Evolutionary conservation across 2,329 filamentous ascomycete species (phyloP), one percentile per base, ranked within the genome.

Genomic region (Aspergillus sp.): DNA sequence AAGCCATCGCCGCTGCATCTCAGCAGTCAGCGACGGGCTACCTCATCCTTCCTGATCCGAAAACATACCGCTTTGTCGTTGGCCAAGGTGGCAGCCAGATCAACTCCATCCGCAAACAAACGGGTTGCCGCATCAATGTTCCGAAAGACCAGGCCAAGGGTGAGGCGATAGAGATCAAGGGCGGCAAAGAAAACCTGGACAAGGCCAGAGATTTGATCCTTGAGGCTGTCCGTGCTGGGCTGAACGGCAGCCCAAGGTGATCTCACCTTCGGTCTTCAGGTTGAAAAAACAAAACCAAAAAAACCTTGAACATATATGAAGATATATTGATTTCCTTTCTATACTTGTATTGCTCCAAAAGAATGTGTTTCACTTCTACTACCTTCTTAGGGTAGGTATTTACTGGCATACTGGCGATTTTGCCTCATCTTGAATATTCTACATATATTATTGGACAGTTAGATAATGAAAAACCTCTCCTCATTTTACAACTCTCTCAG

Each of bases 121-220:
- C 92, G 52, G 90, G 90, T 55, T 97, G 93, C 77, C 92, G 90
- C 78, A 96, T 99, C 72, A 92, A 93, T 64, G 93, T 99, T 41
- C 95, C 95, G 21, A 87, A 90, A 64, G 88, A 91, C 69, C 90
- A 96, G 75, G 80, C 80, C 39, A 77, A 79, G 65, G 83, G 81
- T 21, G 93, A 97, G 75, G 91, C 93, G 4, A 97, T 99, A 72
- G 91, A 96, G 79, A 90, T 99, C 68, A 82, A 89, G 37, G 95
- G 95, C 40, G 84, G 83, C 55, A 85, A 84, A 70, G 89, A 91
- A 15, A 91, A 90, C 12, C 86, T 96, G 39, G 91, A 97, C 76
- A 84, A 90, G 74, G 95, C 95, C 50, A 92, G 89, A 79, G 87
- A 96, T 59, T 82, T 96, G 72, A 97, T 99, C 61, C 79, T 99